A percentile compares a stretch with the other conserved stretches of the same genome.
These are phyloP conservation scores for Termitomyces sp. DNA, from an alignment of 768 basidiomycete genomes.

Conservation along the genomic window DNA sequence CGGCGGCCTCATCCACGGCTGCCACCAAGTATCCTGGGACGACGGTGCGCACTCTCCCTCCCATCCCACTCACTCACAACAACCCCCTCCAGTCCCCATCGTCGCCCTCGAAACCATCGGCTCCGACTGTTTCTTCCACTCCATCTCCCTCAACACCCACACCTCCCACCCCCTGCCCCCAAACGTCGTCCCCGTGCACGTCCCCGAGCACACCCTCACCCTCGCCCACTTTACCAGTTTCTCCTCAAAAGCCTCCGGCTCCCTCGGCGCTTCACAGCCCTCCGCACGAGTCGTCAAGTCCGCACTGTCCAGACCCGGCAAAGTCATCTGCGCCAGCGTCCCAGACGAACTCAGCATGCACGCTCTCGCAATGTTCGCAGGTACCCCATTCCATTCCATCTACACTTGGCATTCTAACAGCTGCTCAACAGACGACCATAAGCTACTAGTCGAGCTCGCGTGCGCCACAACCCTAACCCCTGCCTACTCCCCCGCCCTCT, in stretches of 20 bases:
- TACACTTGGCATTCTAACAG: not conserved
- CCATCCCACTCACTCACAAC: too few relatives aligned
- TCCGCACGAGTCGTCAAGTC: conserved; percentile 56
- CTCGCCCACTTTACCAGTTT: conserved; percentile 55
- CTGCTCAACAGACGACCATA: conserved; percentile 58
- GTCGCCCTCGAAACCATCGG: conserved; percentile 68
- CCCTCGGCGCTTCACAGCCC: conserved; percentile 66
- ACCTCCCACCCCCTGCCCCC: conserved; percentile 31
- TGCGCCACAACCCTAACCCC: conserved; percentile 67
- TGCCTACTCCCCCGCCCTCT: conserved; percentile 54
- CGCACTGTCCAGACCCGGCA: conserved; percentile 57
- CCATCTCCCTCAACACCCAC: conserved; percentile 53
- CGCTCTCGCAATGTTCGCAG: conserved; percentile 48
- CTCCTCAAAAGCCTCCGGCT: conserved; percentile 61
- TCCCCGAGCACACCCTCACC: conserved; percentile 38
- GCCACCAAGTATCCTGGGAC: conserved; percentile 59
- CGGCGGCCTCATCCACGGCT: conserved; percentile 69
- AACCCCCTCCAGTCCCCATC: conserved; percentile 43
- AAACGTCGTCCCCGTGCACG: conserved; percentile 36
- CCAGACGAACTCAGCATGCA: conserved; percentile 70
- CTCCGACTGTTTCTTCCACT: conserved; percentile 69
- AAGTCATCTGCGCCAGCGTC: conserved; percentile 53
- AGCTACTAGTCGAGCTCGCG: conserved; percentile 68
- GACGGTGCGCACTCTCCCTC: conserved; percentile 40
- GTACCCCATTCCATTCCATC: conserved; percentile 26